Conservation (phyloP, 345 rosid species). For the Iberis pinnata region DNA sequence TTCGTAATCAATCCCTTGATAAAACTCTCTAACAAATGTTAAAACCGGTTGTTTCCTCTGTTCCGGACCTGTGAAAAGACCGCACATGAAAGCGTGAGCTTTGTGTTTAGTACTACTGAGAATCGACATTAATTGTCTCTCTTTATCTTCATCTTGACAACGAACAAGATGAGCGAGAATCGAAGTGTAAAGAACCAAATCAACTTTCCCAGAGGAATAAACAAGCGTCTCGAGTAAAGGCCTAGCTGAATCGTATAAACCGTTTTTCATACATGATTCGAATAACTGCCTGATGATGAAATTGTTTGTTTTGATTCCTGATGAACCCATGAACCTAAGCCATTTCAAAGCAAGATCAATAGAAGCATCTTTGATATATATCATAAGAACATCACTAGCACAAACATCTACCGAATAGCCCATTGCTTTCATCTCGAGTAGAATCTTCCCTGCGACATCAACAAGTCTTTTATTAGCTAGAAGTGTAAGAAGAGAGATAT, state of each 20-base stretch:
- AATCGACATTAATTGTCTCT: constrained; percentile 81
- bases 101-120: constrained; percentile 74
- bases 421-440: constrained; percentile 94
- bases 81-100: constrained; percentile 82
- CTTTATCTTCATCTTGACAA: constrained; percentile 84
- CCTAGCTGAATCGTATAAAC: constrained; percentile 74
- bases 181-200: constrained; percentile 87
- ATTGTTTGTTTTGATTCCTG: constrained; percentile 82
- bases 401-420: constrained; percentile 87
- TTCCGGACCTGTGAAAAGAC: constrained; percentile 90
- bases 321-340: constrained; percentile 93
- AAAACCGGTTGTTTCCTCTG: constrained; percentile 88
- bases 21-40: constrained; percentile 78
- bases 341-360: constrained; percentile 85
- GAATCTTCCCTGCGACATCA: constrained; percentile 86
- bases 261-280: constrained; percentile 91
- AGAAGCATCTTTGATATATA: constrained; percentile 88
- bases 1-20: constrained; percentile 87
- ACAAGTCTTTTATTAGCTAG: constrained; percentile 86
- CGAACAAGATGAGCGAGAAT: constrained; percentile 88
- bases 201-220: constrained; percentile 77
- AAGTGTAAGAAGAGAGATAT: constrained; percentile 65
- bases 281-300: constrained; percentile 90
- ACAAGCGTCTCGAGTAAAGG: constrained; percentile 88
- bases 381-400: constrained; percentile 94